Evolutionary conservation across 306 rosid species (phyloP), one percentile per base, ranked within the genome.

Genomic region (Citrullus colocynthis): DNA sequence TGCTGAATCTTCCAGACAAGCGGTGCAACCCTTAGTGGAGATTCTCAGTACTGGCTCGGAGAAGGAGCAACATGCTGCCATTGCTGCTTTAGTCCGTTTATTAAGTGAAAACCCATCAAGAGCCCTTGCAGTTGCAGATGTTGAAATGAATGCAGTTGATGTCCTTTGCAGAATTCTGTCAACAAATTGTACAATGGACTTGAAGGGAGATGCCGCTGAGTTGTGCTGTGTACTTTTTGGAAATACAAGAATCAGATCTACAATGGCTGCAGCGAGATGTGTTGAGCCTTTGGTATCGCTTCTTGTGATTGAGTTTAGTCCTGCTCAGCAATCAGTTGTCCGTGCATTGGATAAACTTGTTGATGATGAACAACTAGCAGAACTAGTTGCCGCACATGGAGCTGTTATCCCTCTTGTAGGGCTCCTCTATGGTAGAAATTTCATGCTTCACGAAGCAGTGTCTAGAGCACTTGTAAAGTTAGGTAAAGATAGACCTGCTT

Each of bases 121-220:
- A 84, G 97, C 98, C 78, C 92, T 96, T 61, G 98, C 94, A 80
- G 98, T 93, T 78, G 99, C 96, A 75, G 99, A 96, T 77, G 97
- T 96, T 81, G 99, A 96, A 85, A 93, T 92, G 96, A 96, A 96
- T 85, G 99, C 99, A 78, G 96, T 96, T 62, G 99, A 96, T 87
- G 98, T 96, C 82, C 98, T 96, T 82, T 96, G 96, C 84, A 88
- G 89, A 89, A 91, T 96, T 81, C 96, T 96, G 82, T 96, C 98
- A 34, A 89, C 98, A 21, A 83, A 85, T 84, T 91, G 97, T 85
- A 89, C 99, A 4, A 87, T 86, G 89, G 99, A 93, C 74, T 89
- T 96, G 84, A 96, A 89, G 85, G 97, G 96, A 71, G 99, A 93
- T 80, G 99, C 99, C 44, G 98, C 99, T 58, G 99, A 96, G 81